Conservation (phyloP, 1,284 basidiomycete species). For the Cystobasidium sp. region DNA sequence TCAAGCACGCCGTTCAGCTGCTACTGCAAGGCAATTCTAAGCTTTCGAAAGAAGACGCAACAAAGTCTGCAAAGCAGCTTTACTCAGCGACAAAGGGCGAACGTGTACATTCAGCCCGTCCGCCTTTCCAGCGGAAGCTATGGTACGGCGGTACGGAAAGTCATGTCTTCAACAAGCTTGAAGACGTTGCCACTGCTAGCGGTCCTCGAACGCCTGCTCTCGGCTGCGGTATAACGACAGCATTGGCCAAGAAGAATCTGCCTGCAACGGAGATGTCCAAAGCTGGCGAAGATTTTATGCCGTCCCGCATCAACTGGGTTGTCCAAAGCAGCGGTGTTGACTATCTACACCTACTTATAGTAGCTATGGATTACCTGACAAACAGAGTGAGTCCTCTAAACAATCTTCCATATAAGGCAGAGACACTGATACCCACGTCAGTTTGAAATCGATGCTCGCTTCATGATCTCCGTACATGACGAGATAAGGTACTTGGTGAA, state of each 20-base stretch:
- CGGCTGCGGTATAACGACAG: slow-evolving; percentile 90
- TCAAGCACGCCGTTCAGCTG: slow-evolving; percentile 88
- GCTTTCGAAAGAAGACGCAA: slow-evolving; percentile 78
- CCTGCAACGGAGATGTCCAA: slow-evolving; percentile 63
- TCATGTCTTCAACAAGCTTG: slow-evolving; percentile 98
- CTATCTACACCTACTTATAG: slow-evolving; percentile 94
- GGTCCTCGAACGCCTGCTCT: slow-evolving; percentile 89
- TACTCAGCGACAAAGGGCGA: slow-evolving; percentile 90
- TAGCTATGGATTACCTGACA: slow-evolving; percentile 90
- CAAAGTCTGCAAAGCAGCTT: slow-evolving; percentile 78
- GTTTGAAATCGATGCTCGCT: slow-evolving; percentile 87
- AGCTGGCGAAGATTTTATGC: slow-evolving; percentile 86
- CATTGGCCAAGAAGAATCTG: slow-evolving; percentile 85
- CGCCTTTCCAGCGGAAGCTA: slow-evolving; percentile 63
- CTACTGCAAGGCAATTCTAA: slow-evolving; percentile 82
- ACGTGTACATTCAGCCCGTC: slow-evolving; percentile 19
- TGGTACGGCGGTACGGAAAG: slow-evolving; percentile 98
- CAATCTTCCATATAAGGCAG: neutral
- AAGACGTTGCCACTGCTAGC: slow-evolving; percentile 88
- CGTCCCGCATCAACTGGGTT: slow-evolving; percentile 98
- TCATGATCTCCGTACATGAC: slow-evolving; percentile 96
- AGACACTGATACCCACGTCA: slow-evolving; percentile 54
- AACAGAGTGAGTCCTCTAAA: slow-evolving; percentile 46
- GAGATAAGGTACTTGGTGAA: slow-evolving; percentile 91
- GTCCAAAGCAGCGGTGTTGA: slow-evolving; percentile 98